Conservation (phyloP, 331 rosid species). For the Spiraea crenata region DNA sequence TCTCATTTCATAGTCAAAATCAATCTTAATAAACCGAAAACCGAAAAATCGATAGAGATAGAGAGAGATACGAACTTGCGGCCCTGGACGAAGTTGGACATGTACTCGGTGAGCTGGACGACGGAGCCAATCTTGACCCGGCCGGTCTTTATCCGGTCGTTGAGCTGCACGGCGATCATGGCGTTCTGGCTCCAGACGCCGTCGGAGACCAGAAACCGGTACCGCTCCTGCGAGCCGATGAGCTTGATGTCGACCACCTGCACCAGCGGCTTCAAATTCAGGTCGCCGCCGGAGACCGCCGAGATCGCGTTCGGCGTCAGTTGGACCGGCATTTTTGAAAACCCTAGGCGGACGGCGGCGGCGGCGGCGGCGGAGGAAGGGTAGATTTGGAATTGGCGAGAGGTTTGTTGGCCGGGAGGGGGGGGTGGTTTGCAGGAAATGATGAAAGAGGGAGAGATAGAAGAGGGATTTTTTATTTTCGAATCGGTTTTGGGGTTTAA, state of each 20-base stretch:
- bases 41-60: background rate
- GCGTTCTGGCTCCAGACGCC: slow-evolving; percentile 60
- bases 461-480: slow-evolving; percentile 12
- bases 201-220: slow-evolving; percentile 74
- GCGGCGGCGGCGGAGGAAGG: background rate
- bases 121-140: slow-evolving; percentile 69
- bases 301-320: slow-evolving; percentile 81
- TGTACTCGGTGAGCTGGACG: slow-evolving; percentile 82
- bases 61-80: slow-evolving; percentile 65
- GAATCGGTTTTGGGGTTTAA: background rate
- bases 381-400: background rate
- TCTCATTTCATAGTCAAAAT: background rate
- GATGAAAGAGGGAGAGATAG: background rate
- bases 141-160: slow-evolving; percentile 50
- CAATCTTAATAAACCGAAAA: slow-evolving; percentile 4
- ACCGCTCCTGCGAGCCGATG: slow-evolving; percentile 60
- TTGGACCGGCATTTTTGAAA: slow-evolving; percentile 60
- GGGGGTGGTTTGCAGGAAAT: background rate
- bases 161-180: slow-evolving; percentile 81
- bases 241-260: slow-evolving; percentile 68
- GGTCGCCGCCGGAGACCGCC: slow-evolving; percentile 61
- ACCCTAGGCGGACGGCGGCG: slow-evolving; percentile 18
- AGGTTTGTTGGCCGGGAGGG: background rate
- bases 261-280: slow-evolving; percentile 73
- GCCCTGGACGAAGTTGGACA: slow-evolving; percentile 53